These are phyloP conservation scores for Tuber calosporum DNA, from an alignment of 495 filamentous ascomycete genomes.

Conservation along the genomic window DNA sequence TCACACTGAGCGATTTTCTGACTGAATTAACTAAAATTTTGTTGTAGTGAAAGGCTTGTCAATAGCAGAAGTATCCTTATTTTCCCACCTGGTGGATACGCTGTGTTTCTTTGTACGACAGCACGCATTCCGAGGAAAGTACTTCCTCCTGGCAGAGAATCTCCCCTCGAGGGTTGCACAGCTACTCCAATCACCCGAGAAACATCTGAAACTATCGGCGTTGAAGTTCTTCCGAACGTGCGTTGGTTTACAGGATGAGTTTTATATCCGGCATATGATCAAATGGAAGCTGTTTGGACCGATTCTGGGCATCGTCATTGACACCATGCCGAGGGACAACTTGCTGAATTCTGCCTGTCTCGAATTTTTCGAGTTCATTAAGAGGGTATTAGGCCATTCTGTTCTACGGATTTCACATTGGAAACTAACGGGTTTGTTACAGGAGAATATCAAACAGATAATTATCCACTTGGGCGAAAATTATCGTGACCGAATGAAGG, in stretches of 20 bases:
- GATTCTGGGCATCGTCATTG: constrained; percentile 77
- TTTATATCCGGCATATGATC: constrained; percentile 79
- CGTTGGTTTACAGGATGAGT: constrained; percentile 80
- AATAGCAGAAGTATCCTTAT: constrained; percentile 77
- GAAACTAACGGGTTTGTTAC: constrained; percentile 11
- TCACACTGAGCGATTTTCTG: constrained; percentile 10
- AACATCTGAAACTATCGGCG: constrained; percentile 85
- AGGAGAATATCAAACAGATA: constrained; percentile 72
- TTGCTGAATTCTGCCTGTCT: constrained; percentile 92
- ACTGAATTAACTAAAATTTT: constrained; percentile 22
- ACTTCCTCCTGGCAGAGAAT: constrained; percentile 73
- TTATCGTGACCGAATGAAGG: constrained; percentile 71
- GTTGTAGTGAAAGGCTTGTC: constrained; percentile 54
- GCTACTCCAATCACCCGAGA: constrained; percentile 76
- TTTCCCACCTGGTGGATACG: constrained; percentile 86
- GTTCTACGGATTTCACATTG: neutral
- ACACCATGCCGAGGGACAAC: constrained; percentile 94
- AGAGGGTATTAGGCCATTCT: constrained; percentile 43
- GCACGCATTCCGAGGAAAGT: constrained; percentile 77
- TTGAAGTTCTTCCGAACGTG: constrained; percentile 91
- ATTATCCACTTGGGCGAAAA: constrained; percentile 81
- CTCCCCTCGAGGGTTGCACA: constrained; percentile 75
- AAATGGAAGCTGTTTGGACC: constrained; percentile 78
- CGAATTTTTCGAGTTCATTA: constrained; percentile 89
- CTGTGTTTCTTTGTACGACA: constrained; percentile 90